Conservation (phyloP, 108 stramenopile genomes). For the Conticribra weissflogii region DNA sequence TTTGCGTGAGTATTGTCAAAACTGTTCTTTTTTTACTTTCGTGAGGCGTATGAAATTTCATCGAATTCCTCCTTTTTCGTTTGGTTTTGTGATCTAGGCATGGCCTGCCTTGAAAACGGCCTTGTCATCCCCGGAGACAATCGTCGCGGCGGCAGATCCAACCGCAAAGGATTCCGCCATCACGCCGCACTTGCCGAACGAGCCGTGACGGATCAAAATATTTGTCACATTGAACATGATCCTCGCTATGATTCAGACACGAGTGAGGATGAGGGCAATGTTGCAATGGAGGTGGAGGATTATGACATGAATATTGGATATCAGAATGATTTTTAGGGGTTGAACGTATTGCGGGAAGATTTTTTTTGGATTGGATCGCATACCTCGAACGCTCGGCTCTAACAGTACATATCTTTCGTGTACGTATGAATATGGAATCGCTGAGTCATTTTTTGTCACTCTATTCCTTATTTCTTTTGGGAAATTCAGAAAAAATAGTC, state of each 20-base stretch:
- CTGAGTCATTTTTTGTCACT: too few relatives aligned
- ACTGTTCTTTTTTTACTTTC: too few relatives aligned
- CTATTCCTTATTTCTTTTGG: too few relatives aligned
- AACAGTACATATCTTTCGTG: too few relatives aligned
- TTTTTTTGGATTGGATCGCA: too few relatives aligned
- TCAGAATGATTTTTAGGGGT: slow-evolving; percentile 44
- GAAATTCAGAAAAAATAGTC: too few relatives aligned
- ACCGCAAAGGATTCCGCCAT: slow-evolving; percentile 10
- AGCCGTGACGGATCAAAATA: neutral
- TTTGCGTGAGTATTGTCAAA: slow-evolving; percentile 35
- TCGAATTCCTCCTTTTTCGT: neutral
- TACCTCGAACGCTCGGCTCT: too few relatives aligned
- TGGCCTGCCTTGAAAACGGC: slow-evolving; percentile 39
- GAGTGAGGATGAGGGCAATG: slow-evolving; percentile 22
- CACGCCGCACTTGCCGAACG: neutral
- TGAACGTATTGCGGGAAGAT: too few relatives aligned
- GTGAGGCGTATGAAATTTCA: neutral
- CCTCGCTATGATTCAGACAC: slow-evolving; percentile 21
- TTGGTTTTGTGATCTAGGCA: slow-evolving; percentile 1
- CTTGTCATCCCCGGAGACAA: slow-evolving; percentile 19
- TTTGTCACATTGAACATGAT: slow-evolving; percentile 23
- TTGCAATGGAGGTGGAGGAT: slow-evolving; percentile 44
- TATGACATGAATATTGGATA: slow-evolving; percentile 22
- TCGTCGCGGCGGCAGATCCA: slow-evolving; percentile 10
- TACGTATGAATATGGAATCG: too few relatives aligned